Evolutionary conservation across 176 grass and related monocot genomes (phyloP), one percentile per base, ranked within the genome.

Genomic region (Avena eriantha): DNA sequence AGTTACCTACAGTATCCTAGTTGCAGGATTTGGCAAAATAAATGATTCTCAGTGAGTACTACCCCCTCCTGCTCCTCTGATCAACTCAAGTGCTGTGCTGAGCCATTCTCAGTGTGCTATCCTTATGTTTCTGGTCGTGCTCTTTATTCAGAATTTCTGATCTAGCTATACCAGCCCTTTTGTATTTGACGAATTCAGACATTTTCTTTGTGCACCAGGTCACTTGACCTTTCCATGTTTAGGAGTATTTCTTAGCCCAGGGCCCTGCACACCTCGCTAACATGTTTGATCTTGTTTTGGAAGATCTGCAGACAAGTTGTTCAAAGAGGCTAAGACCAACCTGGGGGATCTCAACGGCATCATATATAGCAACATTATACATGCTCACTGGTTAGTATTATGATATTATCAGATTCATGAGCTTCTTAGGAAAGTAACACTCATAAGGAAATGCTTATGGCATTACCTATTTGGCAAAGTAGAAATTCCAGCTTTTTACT

Each of bases 321-420:
- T 98, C 83, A 87, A 81, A 80, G 97, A 98, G 90, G 97, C 94
- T 60, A 98, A 94, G 47, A 77, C 56, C 69, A 96, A 94, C 24
- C 60, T 94, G 0, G 76, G 53, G 5, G 81, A 55, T 75, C 78
- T 98, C 57, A 98, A 98, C 33, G 88, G 90, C 81, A 84, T 98
- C 82, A 96, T 98, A 85, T 98, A 96, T 86, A 88, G 94, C 89
- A 98, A 98, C 92, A 94, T 98, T 79, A 94, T 98, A 69, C 90
- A 98, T 92, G 90, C 97, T 87, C 90, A 98, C 39, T 98, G 97
- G 97, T 98, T 91, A 88, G 93, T 98, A 79, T 80, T 90, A 17
- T 2, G 29, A 33, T 95, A 82, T 80, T 57, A 19, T 34, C 69
- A 81, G 54, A 86, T 88, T 60, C 59, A 64, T 78, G 13, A 75